These are phyloP conservation scores for Hericium erinaceus DNA, from an alignment of 768 basidiomycete species.

Conservation along the genomic window DNA sequence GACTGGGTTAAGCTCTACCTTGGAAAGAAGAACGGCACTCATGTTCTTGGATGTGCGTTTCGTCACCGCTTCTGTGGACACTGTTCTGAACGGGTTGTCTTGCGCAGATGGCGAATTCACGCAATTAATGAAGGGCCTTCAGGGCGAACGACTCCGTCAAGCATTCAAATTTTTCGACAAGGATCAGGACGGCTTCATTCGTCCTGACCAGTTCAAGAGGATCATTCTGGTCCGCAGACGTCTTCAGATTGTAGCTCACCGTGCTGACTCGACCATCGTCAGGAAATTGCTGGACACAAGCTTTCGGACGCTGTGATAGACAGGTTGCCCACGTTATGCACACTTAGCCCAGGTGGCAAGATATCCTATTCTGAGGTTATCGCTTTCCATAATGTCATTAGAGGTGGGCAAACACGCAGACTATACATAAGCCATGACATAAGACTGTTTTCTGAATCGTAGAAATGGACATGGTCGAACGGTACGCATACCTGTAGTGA, in stretches of 20 bases:
- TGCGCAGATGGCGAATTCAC: conserved; percentile 86
- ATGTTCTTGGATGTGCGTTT: conserved; percentile 82
- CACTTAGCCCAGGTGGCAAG: conserved; percentile 77
- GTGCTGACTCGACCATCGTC: conserved; percentile 1
- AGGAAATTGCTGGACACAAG: conserved; percentile 98
- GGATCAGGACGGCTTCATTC: conserved; percentile 90
- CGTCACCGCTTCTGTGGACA: background rate
- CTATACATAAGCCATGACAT: background rate
- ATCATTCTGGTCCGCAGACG: conserved; percentile 72
- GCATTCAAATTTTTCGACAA: conserved; percentile 88
- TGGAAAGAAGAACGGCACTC: conserved; percentile 84
- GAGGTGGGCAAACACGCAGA: conserved; percentile 42
- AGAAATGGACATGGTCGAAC: conserved; percentile 98
- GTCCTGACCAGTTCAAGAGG: conserved; percentile 86
- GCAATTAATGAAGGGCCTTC: conserved; percentile 96
- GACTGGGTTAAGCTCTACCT: conserved; percentile 97
- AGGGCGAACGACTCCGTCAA: conserved; percentile 95
- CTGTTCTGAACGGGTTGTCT: conserved; percentile 4
- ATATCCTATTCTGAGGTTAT: conserved; percentile 96
- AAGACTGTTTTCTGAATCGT: conserved; percentile 1
- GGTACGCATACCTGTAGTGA: conserved; percentile 31
- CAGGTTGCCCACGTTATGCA: conserved; percentile 84
- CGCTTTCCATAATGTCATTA: conserved; percentile 94
- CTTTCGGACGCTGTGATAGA: conserved; percentile 90
- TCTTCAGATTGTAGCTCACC: background rate